These are phyloP conservation scores for Pseudogymnoascus sp. DNA, from an alignment of 2,329 filamentous ascomycete genomes.

Conservation along the genomic window DNA sequence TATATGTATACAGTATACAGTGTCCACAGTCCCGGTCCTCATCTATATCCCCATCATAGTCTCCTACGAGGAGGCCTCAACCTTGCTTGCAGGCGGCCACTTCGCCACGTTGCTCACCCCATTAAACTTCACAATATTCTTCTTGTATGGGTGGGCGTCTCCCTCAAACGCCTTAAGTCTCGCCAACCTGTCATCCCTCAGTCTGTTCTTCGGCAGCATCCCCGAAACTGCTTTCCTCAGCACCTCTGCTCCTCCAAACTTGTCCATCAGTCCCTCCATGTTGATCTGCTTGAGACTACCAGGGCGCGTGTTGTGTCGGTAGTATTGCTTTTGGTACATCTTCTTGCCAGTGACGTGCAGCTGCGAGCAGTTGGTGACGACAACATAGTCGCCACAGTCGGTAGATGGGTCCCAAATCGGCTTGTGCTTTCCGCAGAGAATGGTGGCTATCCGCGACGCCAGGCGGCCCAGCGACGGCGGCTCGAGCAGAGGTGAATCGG, in stretches of 20 bases:
- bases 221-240: conserved; percentile 86
- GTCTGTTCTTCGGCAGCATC: conserved; percentile 94
- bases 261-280: conserved; percentile 91
- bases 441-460: conserved; percentile 74
- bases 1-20: conserved; percentile 7
- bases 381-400: conserved; percentile 98
- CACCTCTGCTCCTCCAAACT: conserved; percentile 88
- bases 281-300: conserved; percentile 80
- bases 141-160: conserved; percentile 80
- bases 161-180: conserved; percentile 95
- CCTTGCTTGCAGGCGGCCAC: conserved; percentile 14
- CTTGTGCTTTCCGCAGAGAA: conserved; percentile 98
- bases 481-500: conserved; percentile 38
- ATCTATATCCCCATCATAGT: background rate
- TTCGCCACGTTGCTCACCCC: conserved; percentile 36
- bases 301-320: conserved; percentile 84
- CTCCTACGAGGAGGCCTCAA: conserved; percentile 2
- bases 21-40: background rate
- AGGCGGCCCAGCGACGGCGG: conserved; percentile 81
- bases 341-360: conserved; percentile 88
- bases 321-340: conserved; percentile 89
- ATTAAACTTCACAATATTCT: conserved; percentile 71
- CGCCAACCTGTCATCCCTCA: conserved; percentile 79
- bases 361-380: conserved; percentile 81
- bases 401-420: conserved; percentile 95